A percentile compares a stretch with the other conserved stretches of the same genome.
Evolutionary conservation across 208 protist species (phyloP).

Genomic region (Endotrypanum monterogeii): DNA sequence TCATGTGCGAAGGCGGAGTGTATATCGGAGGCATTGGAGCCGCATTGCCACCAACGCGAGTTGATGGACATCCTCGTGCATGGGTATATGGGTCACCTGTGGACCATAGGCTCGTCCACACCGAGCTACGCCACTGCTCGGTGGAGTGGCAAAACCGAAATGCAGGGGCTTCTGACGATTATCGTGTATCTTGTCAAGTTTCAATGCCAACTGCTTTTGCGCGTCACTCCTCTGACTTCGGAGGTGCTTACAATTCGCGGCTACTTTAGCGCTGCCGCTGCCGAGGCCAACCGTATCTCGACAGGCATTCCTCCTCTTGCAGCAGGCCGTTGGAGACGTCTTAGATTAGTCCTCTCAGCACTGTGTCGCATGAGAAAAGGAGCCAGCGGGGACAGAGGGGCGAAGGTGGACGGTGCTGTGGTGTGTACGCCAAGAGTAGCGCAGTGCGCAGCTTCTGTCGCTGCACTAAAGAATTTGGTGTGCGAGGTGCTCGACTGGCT

Average conservation of each 20-base stretch:
- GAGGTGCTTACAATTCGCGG: constrained; percentile 31
- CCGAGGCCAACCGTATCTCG: neutral
- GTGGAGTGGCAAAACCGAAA: constrained; percentile 32
- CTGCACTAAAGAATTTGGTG: constrained; percentile 26
- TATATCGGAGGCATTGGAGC: constrained; percentile 38
- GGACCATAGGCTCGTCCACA: constrained; percentile 21
- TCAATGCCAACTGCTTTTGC: constrained; percentile 36
- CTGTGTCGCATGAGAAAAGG: constrained; percentile 14
- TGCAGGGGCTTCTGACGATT: constrained; percentile 34
- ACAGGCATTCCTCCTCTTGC: neutral
- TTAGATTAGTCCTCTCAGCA: constrained; percentile 12
- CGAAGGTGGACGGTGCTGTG: neutral
- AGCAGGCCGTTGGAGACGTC: constrained; percentile 22
- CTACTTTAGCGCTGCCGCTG: constrained; percentile 29
- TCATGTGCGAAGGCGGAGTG: constrained; percentile 17
- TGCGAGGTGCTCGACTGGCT: constrained; percentile 51
- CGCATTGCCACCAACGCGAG: constrained; percentile 58
- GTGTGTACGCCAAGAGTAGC: neutral
- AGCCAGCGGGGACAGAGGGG: neutral
- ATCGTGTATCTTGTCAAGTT: constrained; percentile 34
- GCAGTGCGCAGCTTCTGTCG: constrained; percentile 12
- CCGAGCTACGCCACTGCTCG: constrained; percentile 18
- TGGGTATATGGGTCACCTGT: constrained; percentile 45
- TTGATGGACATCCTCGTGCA: constrained; percentile 50
- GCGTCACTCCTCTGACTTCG: constrained; percentile 12